A percentile compares a stretch with the other conserved stretches of the same genome.
Evolutionary conservation across 2,329 filamentous ascomycete genomes (phyloP).

Genomic region (Hypoxylon sp.): DNA sequence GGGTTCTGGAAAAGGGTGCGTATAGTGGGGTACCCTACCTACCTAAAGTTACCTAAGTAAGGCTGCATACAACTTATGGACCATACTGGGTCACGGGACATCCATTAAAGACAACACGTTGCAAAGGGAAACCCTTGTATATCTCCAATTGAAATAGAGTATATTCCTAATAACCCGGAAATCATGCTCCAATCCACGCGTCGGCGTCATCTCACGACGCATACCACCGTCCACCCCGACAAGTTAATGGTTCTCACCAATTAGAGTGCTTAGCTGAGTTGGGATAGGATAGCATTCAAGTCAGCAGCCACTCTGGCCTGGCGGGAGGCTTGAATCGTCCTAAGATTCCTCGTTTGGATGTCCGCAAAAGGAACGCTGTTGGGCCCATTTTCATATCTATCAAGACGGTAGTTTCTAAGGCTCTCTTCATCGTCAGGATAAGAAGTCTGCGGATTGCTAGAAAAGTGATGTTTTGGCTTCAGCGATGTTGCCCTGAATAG

Average conservation of each 20-base stretch:
- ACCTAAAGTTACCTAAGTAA: too few relatives aligned
- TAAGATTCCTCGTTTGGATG: background rate
- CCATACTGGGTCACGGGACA: too few relatives aligned
- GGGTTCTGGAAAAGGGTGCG: too few relatives aligned
- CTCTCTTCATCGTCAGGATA: slow-evolving; percentile 13
- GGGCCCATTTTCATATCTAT: slow-evolving; percentile 3
- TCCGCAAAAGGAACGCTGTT: slow-evolving; percentile 9
- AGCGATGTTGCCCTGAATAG: slow-evolving; percentile 1
- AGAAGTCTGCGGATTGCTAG: slow-evolving; percentile 4
- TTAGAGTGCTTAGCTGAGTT: slow-evolving; percentile 8
- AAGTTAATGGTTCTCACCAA: background rate
- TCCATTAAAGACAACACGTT: too few relatives aligned
- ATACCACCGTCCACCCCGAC: too few relatives aligned
- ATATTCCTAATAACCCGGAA: too few relatives aligned
- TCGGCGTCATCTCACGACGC: too few relatives aligned
- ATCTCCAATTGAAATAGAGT: too few relatives aligned
- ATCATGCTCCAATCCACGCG: too few relatives aligned
- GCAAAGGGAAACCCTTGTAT: too few relatives aligned
- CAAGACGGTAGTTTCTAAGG: slow-evolving; percentile 18
- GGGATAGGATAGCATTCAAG: slow-evolving; percentile 13
- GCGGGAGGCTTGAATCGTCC: background rate
- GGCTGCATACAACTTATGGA: too few relatives aligned
- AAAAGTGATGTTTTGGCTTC: slow-evolving; percentile 12
- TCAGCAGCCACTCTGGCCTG: slow-evolving; percentile 13
- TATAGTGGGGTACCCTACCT: too few relatives aligned